Evolutionary conservation across 441 rosid genomes (phyloP).

Genomic region (Mallotus repandus): DNA sequence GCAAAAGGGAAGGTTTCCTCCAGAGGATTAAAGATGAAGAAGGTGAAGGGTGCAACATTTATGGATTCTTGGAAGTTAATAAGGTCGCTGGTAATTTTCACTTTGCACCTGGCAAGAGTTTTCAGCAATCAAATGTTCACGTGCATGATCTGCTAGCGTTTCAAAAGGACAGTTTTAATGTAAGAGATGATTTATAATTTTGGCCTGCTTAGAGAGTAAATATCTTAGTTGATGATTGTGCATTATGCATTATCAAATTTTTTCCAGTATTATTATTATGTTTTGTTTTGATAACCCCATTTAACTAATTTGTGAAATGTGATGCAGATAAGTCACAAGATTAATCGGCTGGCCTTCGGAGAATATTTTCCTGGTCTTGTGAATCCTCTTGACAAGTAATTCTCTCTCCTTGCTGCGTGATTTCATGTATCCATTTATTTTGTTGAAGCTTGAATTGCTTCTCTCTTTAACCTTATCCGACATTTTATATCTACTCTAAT

Average conservation of each 20-base stretch:
- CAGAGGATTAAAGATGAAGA: conserved; percentile 90
- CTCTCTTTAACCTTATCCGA: background rate
- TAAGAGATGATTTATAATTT: conserved; percentile 35
- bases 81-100: conserved; percentile 98
- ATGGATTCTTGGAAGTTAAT: conserved; percentile 91
- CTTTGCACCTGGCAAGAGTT: conserved; percentile 98
- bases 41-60: conserved; percentile 95
- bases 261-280: background rate
- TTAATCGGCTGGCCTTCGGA: conserved; percentile 79
- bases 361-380: conserved; percentile 91
- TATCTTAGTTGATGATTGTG: background rate
- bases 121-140: conserved; percentile 84
- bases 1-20: conserved; percentile 92
- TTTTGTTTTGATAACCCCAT: conserved; percentile 10
- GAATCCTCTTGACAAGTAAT: conserved; percentile 93
- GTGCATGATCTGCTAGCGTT: conserved; percentile 87
- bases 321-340: conserved; percentile 80
- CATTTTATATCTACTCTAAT: background rate
- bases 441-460: conserved; percentile 1
- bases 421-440: conserved; percentile 14
- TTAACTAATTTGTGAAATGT: conserved; percentile 10
- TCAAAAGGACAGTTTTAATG: conserved; percentile 89
- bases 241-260: too few species aligned
- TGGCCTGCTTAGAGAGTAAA: conserved; percentile 1
- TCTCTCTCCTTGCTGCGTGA: conserved; percentile 4